phyloP scores from a whole-genome alignment of 2,329 filamentous ascomycete species.

The Fusarium torreyae region DNA sequence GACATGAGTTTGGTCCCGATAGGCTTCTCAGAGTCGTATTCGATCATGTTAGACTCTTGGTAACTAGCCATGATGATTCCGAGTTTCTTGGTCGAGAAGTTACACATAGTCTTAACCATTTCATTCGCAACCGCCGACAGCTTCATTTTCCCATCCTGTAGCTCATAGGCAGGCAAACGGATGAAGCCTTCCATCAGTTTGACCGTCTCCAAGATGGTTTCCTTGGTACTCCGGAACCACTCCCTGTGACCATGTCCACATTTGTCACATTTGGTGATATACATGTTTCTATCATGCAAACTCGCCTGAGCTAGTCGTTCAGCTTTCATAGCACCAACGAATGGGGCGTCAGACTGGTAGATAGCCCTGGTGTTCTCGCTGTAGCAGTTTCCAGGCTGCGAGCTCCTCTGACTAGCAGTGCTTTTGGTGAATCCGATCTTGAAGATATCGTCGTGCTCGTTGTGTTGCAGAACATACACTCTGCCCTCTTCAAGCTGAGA shows the following conservation, averaged over 20 bases:
- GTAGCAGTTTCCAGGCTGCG: conserved; percentile 26
- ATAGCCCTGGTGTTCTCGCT: not conserved
- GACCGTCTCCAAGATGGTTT: conserved; percentile 11
- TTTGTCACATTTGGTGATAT: conserved; percentile 2
- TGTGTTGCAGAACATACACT: conserved; percentile 29
- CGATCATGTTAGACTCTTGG: not conserved
- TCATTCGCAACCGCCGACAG: conserved; percentile 5
- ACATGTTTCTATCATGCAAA: not conserved
- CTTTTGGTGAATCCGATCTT: conserved; percentile 25
- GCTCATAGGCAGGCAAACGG: conserved; percentile 18
- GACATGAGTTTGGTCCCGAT: not conserved
- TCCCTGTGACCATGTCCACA: conserved; percentile 22
- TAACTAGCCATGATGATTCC: not conserved
- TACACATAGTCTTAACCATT: conserved; percentile 13
- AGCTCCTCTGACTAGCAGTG: not conserved
- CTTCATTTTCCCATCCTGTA: conserved; percentile 17
- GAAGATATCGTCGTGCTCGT: conserved; percentile 3
- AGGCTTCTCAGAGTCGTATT: not conserved
- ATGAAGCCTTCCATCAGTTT: conserved; percentile 29
- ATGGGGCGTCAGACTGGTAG: conserved; percentile 13
- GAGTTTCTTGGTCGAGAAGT: conserved; percentile 10
- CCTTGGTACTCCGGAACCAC: conserved; percentile 6
- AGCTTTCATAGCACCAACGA: conserved; percentile 22
- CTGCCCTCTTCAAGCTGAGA: not conserved
- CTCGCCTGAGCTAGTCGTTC: conserved; percentile 10